Percentiles rank a stretch among this genome's conserved stretches.
Evolutionary conservation across 495 filamentous ascomycete species (phyloP).

Genomic region (Aspergillus heteromorphus): DNA sequence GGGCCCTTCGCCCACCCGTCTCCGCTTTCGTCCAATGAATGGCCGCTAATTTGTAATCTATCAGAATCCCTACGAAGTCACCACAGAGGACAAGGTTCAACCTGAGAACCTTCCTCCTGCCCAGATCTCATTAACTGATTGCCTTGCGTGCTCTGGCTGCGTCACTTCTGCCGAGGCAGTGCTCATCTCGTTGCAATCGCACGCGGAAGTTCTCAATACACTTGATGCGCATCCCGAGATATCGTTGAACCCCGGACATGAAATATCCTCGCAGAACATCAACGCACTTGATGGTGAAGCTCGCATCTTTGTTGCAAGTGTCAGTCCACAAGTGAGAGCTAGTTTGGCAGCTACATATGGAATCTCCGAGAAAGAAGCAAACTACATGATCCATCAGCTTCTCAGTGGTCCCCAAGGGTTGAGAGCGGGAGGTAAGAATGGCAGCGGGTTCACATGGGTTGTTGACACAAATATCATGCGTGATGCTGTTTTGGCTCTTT

Average conservation of each 20-base stretch:
- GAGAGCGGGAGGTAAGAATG: constrained; percentile 58
- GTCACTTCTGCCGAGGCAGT: constrained; percentile 97
- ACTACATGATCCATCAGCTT: constrained; percentile 76
- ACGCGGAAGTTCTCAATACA: constrained; percentile 78
- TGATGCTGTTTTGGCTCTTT: constrained; percentile 69
- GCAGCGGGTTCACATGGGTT: constrained; percentile 78
- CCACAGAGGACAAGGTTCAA: constrained; percentile 75
- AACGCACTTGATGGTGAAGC: constrained; percentile 39
- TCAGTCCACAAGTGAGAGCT: constrained; percentile 85
- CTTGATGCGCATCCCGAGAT: constrained; percentile 62
- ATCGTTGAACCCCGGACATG: constrained; percentile 23
- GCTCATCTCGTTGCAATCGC: constrained; percentile 85
- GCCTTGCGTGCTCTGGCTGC: constrained; percentile 94
- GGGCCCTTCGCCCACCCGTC: neutral
- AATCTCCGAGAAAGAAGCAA: constrained; percentile 66
- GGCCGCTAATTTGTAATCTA: constrained; percentile 20
- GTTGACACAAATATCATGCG: constrained; percentile 79
- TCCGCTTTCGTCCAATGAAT: constrained; percentile 3
- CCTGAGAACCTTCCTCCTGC: constrained; percentile 57
- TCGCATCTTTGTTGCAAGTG: constrained; percentile 80
- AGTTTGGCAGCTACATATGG: constrained; percentile 77
- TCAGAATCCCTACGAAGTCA: constrained; percentile 77
- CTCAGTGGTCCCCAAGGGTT: constrained; percentile 66
- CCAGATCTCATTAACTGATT: constrained; percentile 94
- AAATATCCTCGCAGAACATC: constrained; percentile 18